Conservation (phyloP, 2,329 filamentous ascomycete species). For the Gyromitra esculenta region DNA sequence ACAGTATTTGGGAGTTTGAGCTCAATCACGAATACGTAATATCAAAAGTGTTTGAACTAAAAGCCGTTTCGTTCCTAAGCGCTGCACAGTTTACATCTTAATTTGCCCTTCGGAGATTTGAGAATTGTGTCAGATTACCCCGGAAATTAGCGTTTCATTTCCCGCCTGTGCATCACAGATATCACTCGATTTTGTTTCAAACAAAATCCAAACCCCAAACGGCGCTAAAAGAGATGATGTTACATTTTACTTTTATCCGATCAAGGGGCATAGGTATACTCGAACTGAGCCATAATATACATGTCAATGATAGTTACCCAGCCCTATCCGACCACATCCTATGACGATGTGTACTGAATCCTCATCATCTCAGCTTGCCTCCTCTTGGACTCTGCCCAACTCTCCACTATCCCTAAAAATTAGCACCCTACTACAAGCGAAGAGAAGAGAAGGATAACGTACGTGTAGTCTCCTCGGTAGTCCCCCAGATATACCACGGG, state of each 20-base stretch:
- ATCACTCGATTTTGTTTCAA: background rate
- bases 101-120: background rate
- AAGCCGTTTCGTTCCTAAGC: background rate
- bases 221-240: background rate
- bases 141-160: background rate
- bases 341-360: background rate
- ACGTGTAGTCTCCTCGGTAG: conserved; percentile 56
- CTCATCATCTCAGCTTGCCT: background rate
- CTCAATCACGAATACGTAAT: background rate
- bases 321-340: background rate
- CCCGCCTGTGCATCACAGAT: background rate
- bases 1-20: background rate
- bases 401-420: conserved; percentile 39
- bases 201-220: background rate
- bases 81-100: background rate
- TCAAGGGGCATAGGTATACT: background rate
- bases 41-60: background rate
- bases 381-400: conserved; percentile 22
- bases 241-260: background rate
- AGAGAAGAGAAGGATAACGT: conserved; percentile 15
- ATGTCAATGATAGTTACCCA: conserved; percentile 30
- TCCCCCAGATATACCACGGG: conserved; percentile 57
- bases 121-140: background rate
- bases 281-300: conserved; percentile 23
- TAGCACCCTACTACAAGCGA: background rate